Evolutionary conservation across 768 basidiomycete genomes (phyloP), one percentile per base, ranked within the genome.

Genomic region (Hericium rajendrae): DNA sequence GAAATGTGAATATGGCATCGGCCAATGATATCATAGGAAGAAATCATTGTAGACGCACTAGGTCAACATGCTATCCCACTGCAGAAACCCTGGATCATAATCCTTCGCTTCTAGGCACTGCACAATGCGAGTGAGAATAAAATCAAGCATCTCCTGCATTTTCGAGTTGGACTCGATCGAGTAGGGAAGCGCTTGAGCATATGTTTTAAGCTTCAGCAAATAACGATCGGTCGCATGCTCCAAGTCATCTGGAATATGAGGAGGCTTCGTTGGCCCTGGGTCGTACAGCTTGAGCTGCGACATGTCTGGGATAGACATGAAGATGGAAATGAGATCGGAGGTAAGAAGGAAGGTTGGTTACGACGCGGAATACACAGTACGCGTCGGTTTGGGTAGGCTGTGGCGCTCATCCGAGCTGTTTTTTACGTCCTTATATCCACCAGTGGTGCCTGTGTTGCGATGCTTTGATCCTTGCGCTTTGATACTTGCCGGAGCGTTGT

Each of bases 101-200:
- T 94, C 91, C 65, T 82, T 83, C 3, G 91, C 89, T 60, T 86
- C 80, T 20, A 90, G 74, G 55, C 84, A 82, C 68, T 94, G 89
- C 2, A 78, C 74, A 28, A 93, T 75, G 40, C 85, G 79, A 63
- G 81, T 62, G 60, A 85, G 68, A 68, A 90, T 82, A 61, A 86
- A 81, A 60, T 92, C 87, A 51, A 94, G 77, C 65, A 90, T 74
- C 57, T 79, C 74, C 69, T 88, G 78, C 83, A 91, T 88, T 65
- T 80, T 80, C n/a, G 81, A 78, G 60, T 86, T 77, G 2, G 86
- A 74, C 67, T 94, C 91, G 57, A 87, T 80, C 16, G 82, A 76
- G 68, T 93, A 93, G 1, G 91, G 91, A 38, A 94, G 68, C 13
- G 79, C 80, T 51, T 72, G 71, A 32, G 83, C 82, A 70, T 86